Evolutionary conservation across 805 yeast species (phyloP), one percentile per base, ranked within the genome.

Genomic region (Ogataea salicorniae): DNA sequence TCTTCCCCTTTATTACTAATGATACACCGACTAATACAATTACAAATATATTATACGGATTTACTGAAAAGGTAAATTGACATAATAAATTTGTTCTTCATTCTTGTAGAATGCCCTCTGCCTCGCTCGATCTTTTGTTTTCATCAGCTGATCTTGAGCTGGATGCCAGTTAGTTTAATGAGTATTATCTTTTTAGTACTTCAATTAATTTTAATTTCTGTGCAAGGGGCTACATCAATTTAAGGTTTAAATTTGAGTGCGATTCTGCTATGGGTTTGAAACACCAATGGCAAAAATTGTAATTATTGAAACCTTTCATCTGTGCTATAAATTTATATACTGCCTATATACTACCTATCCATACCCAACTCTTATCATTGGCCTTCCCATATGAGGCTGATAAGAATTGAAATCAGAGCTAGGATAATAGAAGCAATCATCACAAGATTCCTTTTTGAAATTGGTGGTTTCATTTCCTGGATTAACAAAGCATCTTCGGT

Each of bases 211-310:
- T 11, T 36, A 11, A 33, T 36, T 20, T 31, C 35, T 40, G 50
- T 52, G 66, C 62, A 76, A 72, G 64, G 77, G 82, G 82, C 79
- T 52, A 77, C 44, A 78, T 44, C 43, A 58, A 75, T 17, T 43
- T 34, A 46, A 49, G 52, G 73, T 68, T 72, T 73, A 71, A 69
- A 60, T 76, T 79, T 79, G 84, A 79, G 84, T 79, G 72, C 84
- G 83, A 70, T 68, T 67, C 59, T 70, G 68, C 70, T 67, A 58
- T 48, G 62, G 6, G 63, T 50, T 50, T 53, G 50, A 47, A 37
- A 49, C 20, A 55, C 66, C 60, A 48, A 59, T 60, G 73, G 66
- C 62, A 61, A 51, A 31, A 53, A 61, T 63, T 68, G 73, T 66
- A 70, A 70, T 70, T 70, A 67, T 60, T 59, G 56, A 59, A 52